Conservation (phyloP, 371 early-diverging fungal genomes). For the Mortierella sp. region DNA sequence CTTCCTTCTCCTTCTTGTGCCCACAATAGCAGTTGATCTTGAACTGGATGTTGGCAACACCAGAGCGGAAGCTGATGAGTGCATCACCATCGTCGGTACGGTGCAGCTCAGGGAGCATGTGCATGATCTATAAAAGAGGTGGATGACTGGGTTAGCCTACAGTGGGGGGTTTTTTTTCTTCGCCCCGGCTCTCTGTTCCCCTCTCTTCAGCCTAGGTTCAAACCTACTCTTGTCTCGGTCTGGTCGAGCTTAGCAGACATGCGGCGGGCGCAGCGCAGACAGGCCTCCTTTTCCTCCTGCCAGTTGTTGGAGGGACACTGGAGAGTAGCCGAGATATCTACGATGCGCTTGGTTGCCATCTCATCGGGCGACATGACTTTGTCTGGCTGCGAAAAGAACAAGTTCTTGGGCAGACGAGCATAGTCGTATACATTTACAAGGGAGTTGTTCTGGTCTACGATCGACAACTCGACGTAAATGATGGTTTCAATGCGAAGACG, state of each 20-base stretch:
- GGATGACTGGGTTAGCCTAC: too few relatives aligned
- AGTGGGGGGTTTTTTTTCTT: too few relatives aligned
- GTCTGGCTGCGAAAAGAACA: constrained; percentile 47
- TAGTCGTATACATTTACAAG: constrained; percentile 38
- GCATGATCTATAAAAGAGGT: constrained; percentile 32
- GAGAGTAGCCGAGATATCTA: constrained; percentile 36
- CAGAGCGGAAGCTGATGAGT: constrained; percentile 43
- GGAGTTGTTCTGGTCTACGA: constrained; percentile 37
- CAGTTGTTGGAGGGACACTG: constrained; percentile 50
- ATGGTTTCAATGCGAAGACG: constrained; percentile 55
- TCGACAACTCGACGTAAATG: constrained; percentile 50
- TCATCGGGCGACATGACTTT: constrained; percentile 46
- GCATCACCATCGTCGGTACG: constrained; percentile 50
- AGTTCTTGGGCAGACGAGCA: constrained; percentile 47
- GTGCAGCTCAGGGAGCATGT: constrained; percentile 48
- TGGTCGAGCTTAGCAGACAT: constrained; percentile 51
- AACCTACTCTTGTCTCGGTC: constrained; percentile 46
- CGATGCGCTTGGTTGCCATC: constrained; percentile 43
- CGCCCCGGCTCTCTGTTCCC: too few relatives aligned
- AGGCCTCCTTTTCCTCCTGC: constrained; percentile 53
- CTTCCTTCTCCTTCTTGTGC: constrained; percentile 54
- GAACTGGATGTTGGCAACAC: constrained; percentile 53
- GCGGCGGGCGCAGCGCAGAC: constrained; percentile 48
- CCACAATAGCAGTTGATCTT: constrained; percentile 54
- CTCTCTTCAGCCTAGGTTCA: too few relatives aligned